phyloP scores from a whole-genome alignment of 169 alveolate species.

The Perkinsus olseni region DNA sequence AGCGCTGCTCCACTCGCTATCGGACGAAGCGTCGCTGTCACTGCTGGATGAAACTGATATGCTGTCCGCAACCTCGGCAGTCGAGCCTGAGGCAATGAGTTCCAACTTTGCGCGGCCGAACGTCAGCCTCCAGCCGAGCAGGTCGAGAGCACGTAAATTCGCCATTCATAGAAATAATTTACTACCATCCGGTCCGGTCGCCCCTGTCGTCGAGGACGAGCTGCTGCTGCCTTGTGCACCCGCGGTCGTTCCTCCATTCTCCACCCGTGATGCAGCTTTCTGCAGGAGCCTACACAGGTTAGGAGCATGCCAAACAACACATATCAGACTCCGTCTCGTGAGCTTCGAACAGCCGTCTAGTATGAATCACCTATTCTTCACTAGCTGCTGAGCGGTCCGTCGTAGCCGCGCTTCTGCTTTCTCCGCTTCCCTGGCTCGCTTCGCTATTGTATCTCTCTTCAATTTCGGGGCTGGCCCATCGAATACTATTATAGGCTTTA shows the following conservation, averaged over 20 bases:
- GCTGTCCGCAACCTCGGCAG: background rate
- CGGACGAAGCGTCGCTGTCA: background rate
- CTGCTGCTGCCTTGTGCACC: background rate
- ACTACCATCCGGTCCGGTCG: background rate
- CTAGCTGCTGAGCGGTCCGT: background rate
- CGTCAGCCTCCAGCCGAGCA: no score
- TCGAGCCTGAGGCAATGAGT: background rate
- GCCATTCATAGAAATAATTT: background rate
- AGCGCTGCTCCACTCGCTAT: background rate
- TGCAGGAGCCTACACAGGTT: background rate
- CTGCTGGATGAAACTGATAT: background rate
- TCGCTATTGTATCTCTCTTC: constrained; percentile 60
- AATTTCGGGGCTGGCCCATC: constrained; percentile 81
- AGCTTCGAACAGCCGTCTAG: no score
- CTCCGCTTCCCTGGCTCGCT: constrained; percentile 45
- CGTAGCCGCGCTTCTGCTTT: background rate
- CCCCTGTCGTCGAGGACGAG: background rate
- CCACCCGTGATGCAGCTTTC: background rate
- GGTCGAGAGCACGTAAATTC: no score
- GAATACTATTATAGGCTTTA: constrained; percentile 77
- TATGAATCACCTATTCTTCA: background rate
- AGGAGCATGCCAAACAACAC: no score
- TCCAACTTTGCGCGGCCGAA: no score
- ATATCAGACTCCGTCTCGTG: no score
- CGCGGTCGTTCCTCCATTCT: background rate